phyloP scores from a whole-genome alignment of 345 rosid species.

The Heritiera littoralis region DNA sequence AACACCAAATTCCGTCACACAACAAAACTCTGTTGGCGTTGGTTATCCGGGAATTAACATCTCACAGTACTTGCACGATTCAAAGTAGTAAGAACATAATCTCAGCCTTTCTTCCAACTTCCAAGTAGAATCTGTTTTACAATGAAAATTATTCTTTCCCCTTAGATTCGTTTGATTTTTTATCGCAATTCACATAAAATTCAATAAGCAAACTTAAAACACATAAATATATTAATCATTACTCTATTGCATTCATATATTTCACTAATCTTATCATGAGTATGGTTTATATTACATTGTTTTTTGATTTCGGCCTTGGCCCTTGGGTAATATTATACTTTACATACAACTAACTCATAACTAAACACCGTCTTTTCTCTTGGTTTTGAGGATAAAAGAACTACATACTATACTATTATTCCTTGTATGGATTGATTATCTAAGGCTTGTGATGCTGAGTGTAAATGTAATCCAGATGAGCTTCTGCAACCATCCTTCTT shows the following conservation, averaged over 20 bases:
- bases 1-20: neutral
- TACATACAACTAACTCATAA: neutral
- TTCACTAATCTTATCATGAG: neutral
- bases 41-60: neutral
- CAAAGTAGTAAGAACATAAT: neutral
- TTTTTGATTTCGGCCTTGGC: neutral
- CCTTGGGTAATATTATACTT: neutral
- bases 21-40: neutral
- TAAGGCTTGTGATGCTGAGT: conserved; percentile 64
- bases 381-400: neutral
- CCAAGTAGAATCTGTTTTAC: neutral
- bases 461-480: conserved; percentile 87
- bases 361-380: neutral
- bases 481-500: conserved; percentile 68
- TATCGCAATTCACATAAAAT: neutral
- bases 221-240: neutral
- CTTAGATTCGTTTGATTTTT: neutral
- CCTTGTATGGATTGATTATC: neutral
- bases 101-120: neutral
- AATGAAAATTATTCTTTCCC: neutral
- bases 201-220: neutral
- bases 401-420: neutral
- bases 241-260: neutral
- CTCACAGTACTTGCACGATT: neutral
- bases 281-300: neutral